Evolutionary conservation across 148 eudicot species (phyloP).

Genomic region (Cornus kousa): DNA sequence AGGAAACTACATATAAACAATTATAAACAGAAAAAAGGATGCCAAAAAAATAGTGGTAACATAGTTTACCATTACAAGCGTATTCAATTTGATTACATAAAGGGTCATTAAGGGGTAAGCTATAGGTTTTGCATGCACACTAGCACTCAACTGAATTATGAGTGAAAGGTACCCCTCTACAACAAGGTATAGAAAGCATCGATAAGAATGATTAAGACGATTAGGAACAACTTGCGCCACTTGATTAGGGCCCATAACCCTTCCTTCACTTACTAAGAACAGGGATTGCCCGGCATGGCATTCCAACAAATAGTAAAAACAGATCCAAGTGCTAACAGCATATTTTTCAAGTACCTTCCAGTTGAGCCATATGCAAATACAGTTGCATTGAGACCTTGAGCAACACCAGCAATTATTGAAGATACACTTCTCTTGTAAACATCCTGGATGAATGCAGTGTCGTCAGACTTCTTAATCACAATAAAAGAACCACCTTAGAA

Average conservation of each 20-base stretch:
- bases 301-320: too few relatives aligned
- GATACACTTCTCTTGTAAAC: constrained; percentile 63
- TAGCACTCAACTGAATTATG: not conserved
- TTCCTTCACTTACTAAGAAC: too few relatives aligned
- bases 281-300: too few relatives aligned
- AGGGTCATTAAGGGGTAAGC: too few relatives aligned
- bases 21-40: not conserved
- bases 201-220: too few relatives aligned
- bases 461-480: constrained; percentile 2
- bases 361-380: constrained; percentile 91
- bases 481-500: not conserved
- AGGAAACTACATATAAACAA: not conserved
- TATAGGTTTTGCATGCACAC: too few relatives aligned
- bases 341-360: constrained; percentile 53
- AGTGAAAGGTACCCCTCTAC: not conserved
- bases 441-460: constrained; percentile 41
- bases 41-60: not conserved
- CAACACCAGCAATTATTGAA: constrained; percentile 67
- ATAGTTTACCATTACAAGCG: not conserved
- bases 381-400: constrained; percentile 84
- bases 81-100: too few relatives aligned
- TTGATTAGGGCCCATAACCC: too few relatives aligned
- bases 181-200: too few relatives aligned
- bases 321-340: not conserved
- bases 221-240: too few relatives aligned